These are phyloP conservation scores for Carex kokanica DNA, from an alignment of 176 grass and related monocot species.

Conservation along the genomic window DNA sequence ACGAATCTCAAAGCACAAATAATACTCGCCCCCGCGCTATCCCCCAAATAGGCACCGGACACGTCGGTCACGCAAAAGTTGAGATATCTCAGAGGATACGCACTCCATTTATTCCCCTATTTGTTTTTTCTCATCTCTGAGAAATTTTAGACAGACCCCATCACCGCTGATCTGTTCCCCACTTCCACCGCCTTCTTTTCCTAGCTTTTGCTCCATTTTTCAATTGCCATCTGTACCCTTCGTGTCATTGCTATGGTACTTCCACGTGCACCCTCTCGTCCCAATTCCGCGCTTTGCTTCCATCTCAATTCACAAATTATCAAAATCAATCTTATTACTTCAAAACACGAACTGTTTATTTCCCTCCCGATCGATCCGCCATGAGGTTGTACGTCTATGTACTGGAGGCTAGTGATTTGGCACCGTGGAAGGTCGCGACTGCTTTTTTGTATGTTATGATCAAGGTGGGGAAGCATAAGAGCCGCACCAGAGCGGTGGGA, in stretches of 20 bases:
- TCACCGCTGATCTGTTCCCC: background rate
- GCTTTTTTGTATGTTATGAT: conserved; percentile 49
- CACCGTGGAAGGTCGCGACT: background rate
- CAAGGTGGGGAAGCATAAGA: conserved; percentile 52
- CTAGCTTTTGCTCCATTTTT: background rate
- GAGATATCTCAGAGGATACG: too few species aligned
- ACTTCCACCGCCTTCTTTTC: background rate
- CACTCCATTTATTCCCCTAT: background rate
- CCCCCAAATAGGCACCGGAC: too few species aligned
- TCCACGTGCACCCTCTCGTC: background rate
- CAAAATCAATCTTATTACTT: background rate
- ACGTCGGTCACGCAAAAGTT: too few species aligned
- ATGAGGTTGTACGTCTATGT: conserved; percentile 67
- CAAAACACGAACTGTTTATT: background rate
- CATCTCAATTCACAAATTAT: background rate
- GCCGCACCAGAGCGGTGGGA: conserved; percentile 38
- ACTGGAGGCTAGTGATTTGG: conserved; percentile 53
- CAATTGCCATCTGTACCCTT: background rate
- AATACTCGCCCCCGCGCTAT: too few species aligned
- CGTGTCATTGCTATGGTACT: background rate
- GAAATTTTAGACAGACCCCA: background rate
- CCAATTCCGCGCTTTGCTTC: background rate
- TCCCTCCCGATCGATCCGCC: background rate
- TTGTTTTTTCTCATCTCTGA: background rate
- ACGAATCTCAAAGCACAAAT: too few species aligned